phyloP scores from a whole-genome alignment of 108 stramenopile species.

The Skeletonema costatum region DNA sequence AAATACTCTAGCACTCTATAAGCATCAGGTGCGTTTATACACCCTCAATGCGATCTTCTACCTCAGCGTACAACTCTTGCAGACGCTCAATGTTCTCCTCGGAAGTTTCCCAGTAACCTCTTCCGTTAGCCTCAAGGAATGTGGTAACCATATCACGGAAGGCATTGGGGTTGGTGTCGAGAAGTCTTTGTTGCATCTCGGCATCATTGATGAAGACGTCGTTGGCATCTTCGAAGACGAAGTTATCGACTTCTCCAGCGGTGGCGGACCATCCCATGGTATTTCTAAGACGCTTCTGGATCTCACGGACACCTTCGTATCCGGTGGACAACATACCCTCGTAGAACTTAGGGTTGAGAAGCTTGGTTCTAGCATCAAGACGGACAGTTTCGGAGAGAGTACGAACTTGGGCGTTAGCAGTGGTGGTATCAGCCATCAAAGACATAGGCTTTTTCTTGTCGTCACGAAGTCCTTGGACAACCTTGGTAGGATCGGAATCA shows the following conservation, averaged over 20 bases:
- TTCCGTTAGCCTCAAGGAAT: slow-evolving; percentile 96
- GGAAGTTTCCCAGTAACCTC: slow-evolving; percentile 94
- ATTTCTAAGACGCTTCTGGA: slow-evolving; percentile 97
- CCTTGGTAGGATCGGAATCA: slow-evolving; percentile 97
- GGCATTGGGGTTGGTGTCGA: slow-evolving; percentile 95
- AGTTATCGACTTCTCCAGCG: slow-evolving; percentile 97
- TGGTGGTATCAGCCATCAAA: slow-evolving; percentile 97
- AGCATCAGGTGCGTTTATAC: slow-evolving; percentile 56
- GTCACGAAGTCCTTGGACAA: slow-evolving; percentile 93
- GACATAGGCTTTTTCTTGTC: slow-evolving; percentile 96
- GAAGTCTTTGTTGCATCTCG: slow-evolving; percentile 93
- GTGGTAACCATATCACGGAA: slow-evolving; percentile 98
- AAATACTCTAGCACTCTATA: slow-evolving; percentile 18
- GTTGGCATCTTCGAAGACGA: slow-evolving; percentile 98
- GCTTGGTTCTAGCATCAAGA: slow-evolving; percentile 96
- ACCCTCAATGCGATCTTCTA: slow-evolving; percentile 96
- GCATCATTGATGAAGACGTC: slow-evolving; percentile 93
- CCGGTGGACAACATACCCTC: slow-evolving; percentile 97
- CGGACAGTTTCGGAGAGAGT: slow-evolving; percentile 94
- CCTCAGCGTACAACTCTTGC: slow-evolving; percentile 96
- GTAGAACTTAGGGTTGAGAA: slow-evolving; percentile 98
- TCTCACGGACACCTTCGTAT: slow-evolving; percentile 96
- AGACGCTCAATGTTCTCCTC: slow-evolving; percentile 95
- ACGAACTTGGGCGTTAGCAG: slow-evolving; percentile 96
- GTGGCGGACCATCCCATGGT: slow-evolving; percentile 99